Evolutionary conservation across 2,329 filamentous ascomycete genomes (phyloP).

Genomic region (Torrubiella hemipterigena): DNA sequence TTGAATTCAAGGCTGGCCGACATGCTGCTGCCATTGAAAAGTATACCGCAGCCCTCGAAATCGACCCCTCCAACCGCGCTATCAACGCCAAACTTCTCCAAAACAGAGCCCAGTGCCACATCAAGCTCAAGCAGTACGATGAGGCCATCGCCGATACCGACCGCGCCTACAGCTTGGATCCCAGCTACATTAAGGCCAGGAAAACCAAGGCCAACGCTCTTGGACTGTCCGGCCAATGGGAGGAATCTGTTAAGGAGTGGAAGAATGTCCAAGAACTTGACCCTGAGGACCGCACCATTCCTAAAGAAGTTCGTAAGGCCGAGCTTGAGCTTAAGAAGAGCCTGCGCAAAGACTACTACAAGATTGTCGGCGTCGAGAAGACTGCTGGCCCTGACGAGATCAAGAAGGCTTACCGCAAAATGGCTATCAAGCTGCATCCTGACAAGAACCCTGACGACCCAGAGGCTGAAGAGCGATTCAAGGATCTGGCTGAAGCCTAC

Average conservation of each 20-base stretch:
- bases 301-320: slow-evolving; percentile 76
- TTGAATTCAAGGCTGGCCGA: slow-evolving; percentile 73
- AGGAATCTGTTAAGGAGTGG: slow-evolving; percentile 79
- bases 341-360: slow-evolving; percentile 96
- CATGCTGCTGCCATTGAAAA: slow-evolving; percentile 73
- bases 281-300: slow-evolving; percentile 67
- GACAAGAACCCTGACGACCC: slow-evolving; percentile 93
- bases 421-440: slow-evolving; percentile 88
- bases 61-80: slow-evolving; percentile 80
- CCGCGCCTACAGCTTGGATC: slow-evolving; percentile 69
- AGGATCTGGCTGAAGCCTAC: slow-evolving; percentile 95
- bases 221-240: slow-evolving; percentile 79
- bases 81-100: slow-evolving; percentile 92
- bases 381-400: slow-evolving; percentile 74
- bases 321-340: slow-evolving; percentile 97
- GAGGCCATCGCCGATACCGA: slow-evolving; percentile 79
- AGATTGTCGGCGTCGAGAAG: slow-evolving; percentile 83
- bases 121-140: slow-evolving; percentile 73
- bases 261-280: slow-evolving; percentile 77
- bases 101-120: slow-evolving; percentile 79
- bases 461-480: slow-evolving; percentile 81
- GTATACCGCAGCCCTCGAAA: slow-evolving; percentile 69
- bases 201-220: slow-evolving; percentile 90
- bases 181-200: slow-evolving; percentile 76
- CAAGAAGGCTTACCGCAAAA: slow-evolving; percentile 93